Conservation (phyloP, 2,329 filamentous ascomycete genomes). For the Colletotrichum plurivorum region DNA sequence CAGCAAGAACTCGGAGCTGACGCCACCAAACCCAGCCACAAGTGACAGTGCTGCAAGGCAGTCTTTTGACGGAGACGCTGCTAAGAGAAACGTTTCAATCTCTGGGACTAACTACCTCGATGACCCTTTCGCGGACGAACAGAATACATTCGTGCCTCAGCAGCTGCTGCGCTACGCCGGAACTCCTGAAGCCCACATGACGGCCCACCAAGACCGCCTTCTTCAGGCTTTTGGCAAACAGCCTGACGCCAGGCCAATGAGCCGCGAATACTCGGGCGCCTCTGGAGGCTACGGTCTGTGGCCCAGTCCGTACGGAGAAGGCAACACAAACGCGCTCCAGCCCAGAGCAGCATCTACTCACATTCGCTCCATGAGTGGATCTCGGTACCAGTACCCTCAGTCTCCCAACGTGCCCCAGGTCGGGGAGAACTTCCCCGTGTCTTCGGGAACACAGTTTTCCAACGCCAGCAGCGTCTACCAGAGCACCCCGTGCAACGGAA, state of each 20-base stretch:
- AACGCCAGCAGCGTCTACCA: constrained; percentile 66
- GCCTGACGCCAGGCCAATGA: constrained; percentile 31
- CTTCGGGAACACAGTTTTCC: constrained; percentile 57
- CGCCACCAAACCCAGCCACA: constrained; percentile 30
- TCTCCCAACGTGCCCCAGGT: constrained; percentile 43
- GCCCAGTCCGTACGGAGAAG: constrained; percentile 25
- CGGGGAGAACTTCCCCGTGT: constrained; percentile 40
- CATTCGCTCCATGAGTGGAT: constrained; percentile 36
- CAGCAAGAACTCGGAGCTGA: constrained; percentile 35
- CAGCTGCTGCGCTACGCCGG: constrained; percentile 24
- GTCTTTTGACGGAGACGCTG: constrained; percentile 30
- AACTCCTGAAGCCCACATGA: constrained; percentile 19
- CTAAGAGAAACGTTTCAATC: constrained; percentile 6
- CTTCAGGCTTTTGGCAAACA: constrained; percentile 51
- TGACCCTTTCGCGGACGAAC: constrained; percentile 47
- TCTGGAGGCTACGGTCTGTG: constrained; percentile 20
- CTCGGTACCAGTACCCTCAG: constrained; percentile 29
- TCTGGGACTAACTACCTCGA: constrained; percentile 43
- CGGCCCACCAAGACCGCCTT: constrained; percentile 51
- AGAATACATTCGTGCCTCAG: constrained; percentile 8
- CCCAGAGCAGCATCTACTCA: constrained; percentile 29
- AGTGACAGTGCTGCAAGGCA: constrained; percentile 33
- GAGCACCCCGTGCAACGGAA: constrained; percentile 57
- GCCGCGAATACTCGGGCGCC: constrained; percentile 31
- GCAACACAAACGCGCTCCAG: constrained; percentile 23